phyloP scores from a whole-genome alignment of 441 rosid species.

The Aleurites moluccanus region DNA sequence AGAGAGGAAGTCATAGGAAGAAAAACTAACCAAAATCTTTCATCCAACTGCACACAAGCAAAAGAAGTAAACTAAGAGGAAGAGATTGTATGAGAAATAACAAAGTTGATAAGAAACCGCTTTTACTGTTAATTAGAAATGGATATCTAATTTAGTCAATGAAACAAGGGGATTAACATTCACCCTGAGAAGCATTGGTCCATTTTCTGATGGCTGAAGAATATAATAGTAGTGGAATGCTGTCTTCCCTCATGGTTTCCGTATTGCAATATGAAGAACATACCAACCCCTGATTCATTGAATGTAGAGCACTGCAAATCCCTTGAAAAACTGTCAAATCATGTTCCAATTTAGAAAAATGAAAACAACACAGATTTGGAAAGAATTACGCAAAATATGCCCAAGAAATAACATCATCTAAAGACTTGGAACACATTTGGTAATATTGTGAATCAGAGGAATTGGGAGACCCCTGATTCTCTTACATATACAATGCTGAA shows the following conservation, averaged over 20 bases:
- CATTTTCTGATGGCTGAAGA: slow-evolving; percentile 84
- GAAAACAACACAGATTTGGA: slow-evolving; percentile 16
- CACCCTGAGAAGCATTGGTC: slow-evolving; percentile 94
- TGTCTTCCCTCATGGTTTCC: slow-evolving; percentile 57
- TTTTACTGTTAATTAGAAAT: slow-evolving; percentile 4
- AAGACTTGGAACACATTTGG: slow-evolving; percentile 8
- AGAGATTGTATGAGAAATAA: neutral
- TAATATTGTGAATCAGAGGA: slow-evolving; percentile 15
- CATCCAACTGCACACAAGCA: neutral
- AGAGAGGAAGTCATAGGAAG: slow-evolving; percentile 1
- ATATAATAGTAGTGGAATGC: slow-evolving; percentile 68
- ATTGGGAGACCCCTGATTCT: slow-evolving; percentile 6
- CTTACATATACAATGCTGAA: slow-evolving; percentile 11
- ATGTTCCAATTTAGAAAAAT: slow-evolving; percentile 25
- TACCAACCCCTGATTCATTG: slow-evolving; percentile 78
- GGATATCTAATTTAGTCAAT: neutral
- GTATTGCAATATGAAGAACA: slow-evolving; percentile 67
- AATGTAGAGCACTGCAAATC: slow-evolving; percentile 62
- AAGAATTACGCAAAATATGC: slow-evolving; percentile 2
- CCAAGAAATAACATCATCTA: neutral
- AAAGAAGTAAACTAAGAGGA: slow-evolving; percentile 14
- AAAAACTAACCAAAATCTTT: neutral
- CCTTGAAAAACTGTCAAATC: slow-evolving; percentile 71
- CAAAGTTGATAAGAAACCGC: neutral
- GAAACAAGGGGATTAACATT: slow-evolving; percentile 22